Percentiles rank a stretch among this genome's conserved stretches.
Evolutionary conservation across 2,329 filamentous ascomycete genomes (phyloP).

Genomic region (Pseudocercospora crystallina): DNA sequence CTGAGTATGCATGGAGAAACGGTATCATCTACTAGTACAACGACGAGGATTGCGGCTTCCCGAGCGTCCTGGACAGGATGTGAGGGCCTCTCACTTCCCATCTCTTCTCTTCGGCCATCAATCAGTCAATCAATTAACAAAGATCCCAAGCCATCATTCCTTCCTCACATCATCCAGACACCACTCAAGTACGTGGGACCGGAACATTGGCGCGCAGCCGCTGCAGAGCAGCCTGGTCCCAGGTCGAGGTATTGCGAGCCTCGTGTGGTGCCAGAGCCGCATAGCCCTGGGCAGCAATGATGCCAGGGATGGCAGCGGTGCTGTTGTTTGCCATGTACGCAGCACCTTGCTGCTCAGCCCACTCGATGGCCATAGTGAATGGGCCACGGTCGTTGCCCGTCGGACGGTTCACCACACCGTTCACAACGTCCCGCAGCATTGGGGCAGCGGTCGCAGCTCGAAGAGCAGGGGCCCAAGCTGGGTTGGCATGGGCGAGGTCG

Average conservation of each 20-base stretch:
- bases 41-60: too few relatives aligned
- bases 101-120: too few relatives aligned
- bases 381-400: constrained; percentile 2
- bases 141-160: too few relatives aligned
- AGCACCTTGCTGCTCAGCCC: neutral
- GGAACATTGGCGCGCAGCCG: neutral
- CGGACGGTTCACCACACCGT: constrained; percentile 1
- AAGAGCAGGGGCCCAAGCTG: neutral
- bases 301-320: neutral
- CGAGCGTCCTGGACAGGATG: too few relatives aligned
- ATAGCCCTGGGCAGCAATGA: neutral
- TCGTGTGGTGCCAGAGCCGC: neutral
- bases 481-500: neutral
- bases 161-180: too few relatives aligned
- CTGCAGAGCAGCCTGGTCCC: neutral
- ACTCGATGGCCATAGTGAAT: neutral
- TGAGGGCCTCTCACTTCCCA: too few relatives aligned
- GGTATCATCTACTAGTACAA: too few relatives aligned
- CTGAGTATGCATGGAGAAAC: too few relatives aligned
- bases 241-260: neutral
- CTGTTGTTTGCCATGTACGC: constrained; percentile 20
- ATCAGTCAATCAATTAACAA: too few relatives aligned
- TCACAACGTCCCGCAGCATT: neutral
- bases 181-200: neutral
- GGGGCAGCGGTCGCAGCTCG: neutral